Base-by-base conservation (phyloP, 176 grass and related monocot genomes). In the Aegilops longissima region DNA sequence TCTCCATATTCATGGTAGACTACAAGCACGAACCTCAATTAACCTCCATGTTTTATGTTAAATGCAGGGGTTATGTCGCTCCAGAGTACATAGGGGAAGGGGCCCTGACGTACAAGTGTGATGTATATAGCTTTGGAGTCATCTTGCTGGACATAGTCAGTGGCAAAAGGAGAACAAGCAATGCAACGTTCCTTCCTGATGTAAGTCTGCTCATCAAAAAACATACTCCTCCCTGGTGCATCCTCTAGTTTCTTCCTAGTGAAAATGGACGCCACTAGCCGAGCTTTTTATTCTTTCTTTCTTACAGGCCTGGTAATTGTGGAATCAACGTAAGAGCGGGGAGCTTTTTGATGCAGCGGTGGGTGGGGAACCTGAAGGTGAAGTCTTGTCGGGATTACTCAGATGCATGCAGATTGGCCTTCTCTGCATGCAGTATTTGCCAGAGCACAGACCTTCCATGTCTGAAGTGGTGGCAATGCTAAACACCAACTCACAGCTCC, bases 391-490 rank as follows among this genome's bases (percentile, higher is more conserved):
- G 33, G 33, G 9, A 33, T 69, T 87, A 1, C 13, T 77, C 17
- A 90, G 87, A 76, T 88, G 81, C 35, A 86, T 92, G 5, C 86
- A 90, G 27, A 42, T 94, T 9, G 90, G 84, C 40, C 90, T 94
- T 63, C 85, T 90, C 18, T 94, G 87, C 11, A 89, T 92, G 49
- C 92, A 94, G 47, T 83, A 61, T 7, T 66, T 39, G 5, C 76
- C 89, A 0, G 70, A 63, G 0, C 89, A 85, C 8, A 85, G 92
- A 25, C 89, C 92, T 7, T 11, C 89, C 5, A 88, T 91, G 86
- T 40, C 77, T n/a, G 35, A 25, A 9, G 89, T 85, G 13, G 76
- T 87, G 8, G 10, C 16, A 3, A 89, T 89, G 89, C 47, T 94
- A 66, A 88, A 69, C 30, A 77, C 20, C 6, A 49, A 10, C 12